Base-by-base conservation (phyloP, 2,329 filamentous ascomycete genomes). In the Aspergillus sp. region DNA sequence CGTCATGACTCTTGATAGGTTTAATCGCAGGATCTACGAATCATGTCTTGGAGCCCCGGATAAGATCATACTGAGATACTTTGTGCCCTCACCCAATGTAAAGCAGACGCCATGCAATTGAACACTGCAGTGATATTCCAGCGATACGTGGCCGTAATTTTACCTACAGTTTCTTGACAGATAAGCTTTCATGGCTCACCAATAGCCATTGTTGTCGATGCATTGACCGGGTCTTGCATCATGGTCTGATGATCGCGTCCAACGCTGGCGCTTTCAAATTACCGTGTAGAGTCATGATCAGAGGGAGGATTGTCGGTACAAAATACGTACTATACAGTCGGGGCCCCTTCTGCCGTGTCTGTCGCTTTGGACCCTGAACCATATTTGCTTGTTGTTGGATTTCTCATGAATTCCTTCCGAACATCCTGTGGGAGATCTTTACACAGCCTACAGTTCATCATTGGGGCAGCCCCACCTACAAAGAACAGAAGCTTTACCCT, bases 151-250 rank as follows among this genome's bases (percentile, higher is more conserved):
- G 32, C 2, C 32, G 32, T 36, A 25, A n/a, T 28, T 17, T 50
- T n/a, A 15, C 25, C 23, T 32, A 13, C n/a, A 19, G 9, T 28
- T 17, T 28, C 23, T 30, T 10, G 8, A 17, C 25, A 47, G 53
- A 55, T 19, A 32, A 55, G 41, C 39, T 32, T 10, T n/a, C 19
- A 4, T 53, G 5, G 8, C 15, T 17, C 13, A 15, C 23, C 53
- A 36, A 47, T 47, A 8, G 10, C 45, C 5, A 15, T 13, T 6
- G 8, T 12, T 23, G 10, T 21, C 17, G 32, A 45, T 55, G 38
- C 38, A 55, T 55, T 19, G 28, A 15, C 15, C n/a, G 8, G 38
- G 32, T 43, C 25, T 47, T 55, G 53, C 39, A 55, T 47, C 53
- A 47, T 45, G 39, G 47, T 36, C 52, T 19, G 52, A 23, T 17